Evolutionary conservation across 805 yeast species (phyloP).

Genomic region (Suhomyces xylopsoci): DNA sequence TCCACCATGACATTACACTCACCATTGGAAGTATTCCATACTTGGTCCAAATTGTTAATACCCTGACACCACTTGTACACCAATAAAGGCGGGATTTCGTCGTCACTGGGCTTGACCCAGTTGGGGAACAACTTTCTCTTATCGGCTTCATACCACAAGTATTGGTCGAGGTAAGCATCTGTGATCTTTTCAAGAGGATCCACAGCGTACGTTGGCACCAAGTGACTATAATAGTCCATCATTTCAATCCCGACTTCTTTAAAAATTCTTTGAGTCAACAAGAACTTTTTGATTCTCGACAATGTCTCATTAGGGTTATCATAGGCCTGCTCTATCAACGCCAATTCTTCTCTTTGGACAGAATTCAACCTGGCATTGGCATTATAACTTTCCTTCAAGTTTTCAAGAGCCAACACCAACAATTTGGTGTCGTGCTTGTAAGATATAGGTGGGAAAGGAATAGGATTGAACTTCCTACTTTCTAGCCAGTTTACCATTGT

Average conservation of each 20-base stretch:
- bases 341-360: constrained; percentile 86
- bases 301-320: constrained; percentile 95
- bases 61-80: constrained; percentile 96
- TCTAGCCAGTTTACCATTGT: constrained; percentile 93
- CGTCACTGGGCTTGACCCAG: constrained; percentile 94
- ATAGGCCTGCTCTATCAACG: constrained; percentile 91
- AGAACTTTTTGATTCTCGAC: constrained; percentile 74
- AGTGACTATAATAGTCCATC: constrained; percentile 85
- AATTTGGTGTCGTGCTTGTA: constrained; percentile 93
- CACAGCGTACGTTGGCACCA: constrained; percentile 80
- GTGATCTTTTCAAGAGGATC: constrained; percentile 94
- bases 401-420: constrained; percentile 83
- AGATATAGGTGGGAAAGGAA: constrained; percentile 89
- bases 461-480: constrained; percentile 74
- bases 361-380: constrained; percentile 74
- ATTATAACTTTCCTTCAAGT: constrained; percentile 71
- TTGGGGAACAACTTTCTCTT: constrained; percentile 84
- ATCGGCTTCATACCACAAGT: constrained; percentile 93
- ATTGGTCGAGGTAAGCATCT: constrained; percentile 94
- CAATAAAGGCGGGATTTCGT: constrained; percentile 87
- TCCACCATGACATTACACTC: constrained; percentile 84
- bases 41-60: constrained; percentile 67
- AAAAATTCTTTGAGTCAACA: constrained; percentile 86
- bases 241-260: constrained; percentile 83
- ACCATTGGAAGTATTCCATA: constrained; percentile 78